phyloP scores from a whole-genome alignment of 1,284 basidiomycete genomes.

The Marasmius fiardii region DNA sequence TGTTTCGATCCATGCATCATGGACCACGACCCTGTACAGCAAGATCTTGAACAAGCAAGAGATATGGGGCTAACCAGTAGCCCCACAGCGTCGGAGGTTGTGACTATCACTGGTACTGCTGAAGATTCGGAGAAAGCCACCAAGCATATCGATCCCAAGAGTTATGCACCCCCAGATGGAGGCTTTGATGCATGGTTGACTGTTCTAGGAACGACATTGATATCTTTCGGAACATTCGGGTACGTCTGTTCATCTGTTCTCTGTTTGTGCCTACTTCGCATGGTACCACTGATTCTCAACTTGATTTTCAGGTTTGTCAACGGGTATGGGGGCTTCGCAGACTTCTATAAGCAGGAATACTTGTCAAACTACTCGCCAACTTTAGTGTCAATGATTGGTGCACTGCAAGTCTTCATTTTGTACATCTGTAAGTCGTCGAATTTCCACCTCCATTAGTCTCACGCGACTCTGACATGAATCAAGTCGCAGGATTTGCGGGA shows the following conservation, averaged over 20 bases:
- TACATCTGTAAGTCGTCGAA: conserved; percentile 20
- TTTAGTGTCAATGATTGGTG: conserved; percentile 25
- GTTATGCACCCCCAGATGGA: conserved; percentile 19
- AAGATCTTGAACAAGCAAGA: too few species aligned
- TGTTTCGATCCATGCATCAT: too few species aligned
- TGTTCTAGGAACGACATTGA: conserved; percentile 20
- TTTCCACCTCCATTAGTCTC: not conserved
- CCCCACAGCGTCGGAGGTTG: too few species aligned
- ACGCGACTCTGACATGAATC: not conserved
- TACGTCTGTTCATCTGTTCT: conserved; percentile 7
- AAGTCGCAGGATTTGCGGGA: conserved; percentile 18
- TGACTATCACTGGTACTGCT: not conserved
- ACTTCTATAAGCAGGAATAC: conserved; percentile 23
- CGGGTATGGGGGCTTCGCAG: conserved; percentile 20
- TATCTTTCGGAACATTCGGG: conserved; percentile 24
- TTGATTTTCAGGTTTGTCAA: conserved; percentile 19
- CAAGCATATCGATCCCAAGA: not conserved
- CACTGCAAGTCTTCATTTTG: conserved; percentile 24
- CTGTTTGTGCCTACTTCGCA: not conserved
- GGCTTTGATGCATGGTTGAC: conserved; percentile 23
- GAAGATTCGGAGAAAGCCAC: not conserved
- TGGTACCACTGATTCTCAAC: not conserved
- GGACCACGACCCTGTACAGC: too few species aligned
- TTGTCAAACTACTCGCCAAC: conserved; percentile 24
- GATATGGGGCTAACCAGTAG: too few species aligned